Evolutionary conservation across 768 basidiomycete genomes (phyloP).

Genomic region (Pleurotus citrinopileatus): DNA sequence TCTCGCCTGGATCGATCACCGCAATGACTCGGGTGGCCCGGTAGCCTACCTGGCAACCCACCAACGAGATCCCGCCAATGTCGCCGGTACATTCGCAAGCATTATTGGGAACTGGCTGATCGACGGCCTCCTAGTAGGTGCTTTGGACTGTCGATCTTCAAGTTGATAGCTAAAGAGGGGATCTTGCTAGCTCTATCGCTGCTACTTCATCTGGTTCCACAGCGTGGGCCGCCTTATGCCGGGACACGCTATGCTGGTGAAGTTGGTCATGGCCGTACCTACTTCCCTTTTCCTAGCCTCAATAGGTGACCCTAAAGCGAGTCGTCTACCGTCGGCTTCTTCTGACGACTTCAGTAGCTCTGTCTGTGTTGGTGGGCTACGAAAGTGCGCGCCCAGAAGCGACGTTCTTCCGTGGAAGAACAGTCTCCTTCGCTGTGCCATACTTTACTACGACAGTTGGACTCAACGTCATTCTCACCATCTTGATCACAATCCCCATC

Average conservation of each 20-base stretch:
- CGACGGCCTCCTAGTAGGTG: neutral
- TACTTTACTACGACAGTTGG: constrained; percentile 28
- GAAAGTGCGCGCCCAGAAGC: constrained; percentile 26
- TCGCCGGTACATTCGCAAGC: neutral
- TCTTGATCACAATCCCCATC: constrained; percentile 24
- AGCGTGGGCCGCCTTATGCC: neutral
- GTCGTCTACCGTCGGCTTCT: constrained; percentile 1
- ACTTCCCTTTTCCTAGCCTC: neutral
- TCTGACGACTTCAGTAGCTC: constrained; percentile 15
- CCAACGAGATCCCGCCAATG: neutral
- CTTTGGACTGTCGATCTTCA: neutral
- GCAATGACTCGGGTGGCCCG: neutral
- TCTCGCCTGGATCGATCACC: neutral
- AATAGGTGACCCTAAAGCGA: no score
- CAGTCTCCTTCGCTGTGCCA: constrained; percentile 26
- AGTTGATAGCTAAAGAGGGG: neutral
- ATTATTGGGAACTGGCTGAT: neutral
- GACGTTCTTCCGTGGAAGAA: constrained; percentile 23
- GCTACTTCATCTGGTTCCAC: constrained; percentile 4
- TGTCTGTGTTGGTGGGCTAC: constrained; percentile 26
- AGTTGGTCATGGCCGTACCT: neutral
- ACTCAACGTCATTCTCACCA: constrained; percentile 29
- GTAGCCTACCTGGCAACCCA: neutral
- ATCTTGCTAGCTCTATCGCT: constrained; percentile 8
- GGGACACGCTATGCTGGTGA: neutral